Evolutionary conservation across 306 rosid genomes (phyloP), one percentile per base, ranked within the genome.

Genomic region (Herpetospermum pedunculosum): DNA sequence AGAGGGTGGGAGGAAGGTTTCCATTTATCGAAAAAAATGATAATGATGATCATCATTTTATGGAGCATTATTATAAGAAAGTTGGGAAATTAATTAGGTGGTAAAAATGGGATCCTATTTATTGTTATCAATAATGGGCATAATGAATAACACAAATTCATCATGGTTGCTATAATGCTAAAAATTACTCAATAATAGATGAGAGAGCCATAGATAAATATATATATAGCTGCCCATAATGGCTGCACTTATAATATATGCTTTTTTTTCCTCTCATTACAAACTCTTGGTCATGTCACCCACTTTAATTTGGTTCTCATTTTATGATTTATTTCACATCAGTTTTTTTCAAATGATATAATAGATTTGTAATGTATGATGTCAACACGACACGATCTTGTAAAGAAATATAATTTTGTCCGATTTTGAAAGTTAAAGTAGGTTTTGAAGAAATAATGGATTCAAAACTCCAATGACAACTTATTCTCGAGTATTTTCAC

Each of bases 91-190:
- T 11, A 63, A 63, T 35, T 63, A 48, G 52, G 28, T 35, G n/a
- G 29, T 35, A 65, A 65, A 65, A 65, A 38, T 38, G 48, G 49
- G 32, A 40, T 67, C 53, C 35, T 67, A 67, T 67, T 67, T 23
- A 67, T 67, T 41, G 72, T 41, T 23, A 41, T 67, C 72, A 67
- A 67, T 67, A 67, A 65, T 41, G 72, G 50, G 72, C 19, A 65
- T 65, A 65, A 67, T 67, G 50, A 67, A 67, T 67, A 15, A 41
- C 52, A 38, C 72, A 40, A 18, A 41, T 67, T 19, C 72, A 67
- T 67, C 52, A 67, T 67, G 72, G 50, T 65, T 38, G 50, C 49
- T 38, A 65, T 65, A 40, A 67, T 67, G 72, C 34, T 40, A 5
- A 21, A 67, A 40, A 38, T 40, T 40, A 67, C 72, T 67, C 52